Evolutionary conservation across 192 early-diverging fungal species (phyloP), one percentile per base, ranked within the genome.

Genomic region (Coemansia sp.): DNA sequence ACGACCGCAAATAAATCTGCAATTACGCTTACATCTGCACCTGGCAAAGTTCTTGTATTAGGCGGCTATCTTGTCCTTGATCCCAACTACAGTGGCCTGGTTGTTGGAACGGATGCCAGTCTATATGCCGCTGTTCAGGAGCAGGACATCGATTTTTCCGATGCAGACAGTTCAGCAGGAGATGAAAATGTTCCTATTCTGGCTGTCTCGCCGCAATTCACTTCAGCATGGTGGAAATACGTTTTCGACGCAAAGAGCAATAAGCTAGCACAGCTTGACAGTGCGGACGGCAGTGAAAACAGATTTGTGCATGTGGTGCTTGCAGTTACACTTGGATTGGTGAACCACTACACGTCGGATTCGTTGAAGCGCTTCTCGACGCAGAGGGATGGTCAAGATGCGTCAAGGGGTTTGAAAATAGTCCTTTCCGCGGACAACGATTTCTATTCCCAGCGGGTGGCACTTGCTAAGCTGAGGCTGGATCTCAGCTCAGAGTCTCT

Each of bases 61-160:
- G 97, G 97, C 23, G 97, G 97, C 21, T 99, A 99, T 74, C 85
- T 99, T 0, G 94, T 99, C 7, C 85, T 99, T 13, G 93, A 95
- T 59, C 89, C 83, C 28, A 62, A 62, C 23, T 92, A 90, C 74
- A 77, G 77, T 21, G 97, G 95, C 4, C 82, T 97, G 20, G 94
- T 97, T 4, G 81, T 96, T 37, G 93, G 89, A 20, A 91, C 93
- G 5, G 84, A 88, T 49, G 86, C 97, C 9, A 84, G 95, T 26
- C 95, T 99, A 63, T 95, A 92, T 75, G 84, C 89, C 3, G 74
- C 87, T 8, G 87, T 94, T 21, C 74, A 69, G 49, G 65, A 68
- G 7, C 67, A 67, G 53, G 25, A 29, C 2, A 29, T 70, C 20
- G 70, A 60, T 18, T 26, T 46, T 12, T 28, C 63, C 10, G 59